Base-by-base conservation (phyloP, 371 early-diverging fungal genomes). In the Massospora cicadina region DNA sequence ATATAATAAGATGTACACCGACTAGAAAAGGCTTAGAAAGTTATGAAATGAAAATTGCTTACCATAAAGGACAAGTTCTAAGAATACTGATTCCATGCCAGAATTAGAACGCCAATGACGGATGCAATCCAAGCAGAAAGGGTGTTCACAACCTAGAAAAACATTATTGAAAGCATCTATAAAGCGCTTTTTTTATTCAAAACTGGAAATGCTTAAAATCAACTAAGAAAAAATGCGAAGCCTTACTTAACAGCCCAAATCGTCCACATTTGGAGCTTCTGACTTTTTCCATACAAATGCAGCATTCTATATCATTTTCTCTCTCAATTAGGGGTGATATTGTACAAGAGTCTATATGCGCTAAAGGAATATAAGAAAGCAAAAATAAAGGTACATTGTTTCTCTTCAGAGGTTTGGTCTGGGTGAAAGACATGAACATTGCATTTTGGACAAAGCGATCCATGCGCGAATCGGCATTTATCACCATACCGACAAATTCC, bases 101-200 rank as follows among this genome's bases (percentile, higher is more conserved):
- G 77, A 68, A 67, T 73, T 76, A 21, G 67, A 62, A 21, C 79
- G 71, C 79, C 79, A 81, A 54, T 72, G 69, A 28, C 81, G 72
- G 28, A 79, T 76, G 58, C 81, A 81, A 28, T 69, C 67, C n/a
- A 79, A 67, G 65, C 81, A 81, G 33, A 79, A 76, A 54, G 77
- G 75, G 64, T 81, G 81, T 23, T 78, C 76, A 62, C 81, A 81
- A 43, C 69, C 77, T 77, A 54, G 21, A 21, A 17, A 56, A 29
- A 57, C 21, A 26, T 58, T 10, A 26, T 63, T 32, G 24, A 27
- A n/a, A 26, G 10, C 0, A 29, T n/a, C n/a, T n/a, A n/a, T n/a
- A n/a, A n/a, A n/a, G n/a, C n/a, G n/a, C n/a, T n/a, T n/a, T n/a
- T n/a, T n/a, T 12, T 17, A 32, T 17, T 58, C 21, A 56, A 17